These are phyloP conservation scores for Tarenaya hassleriana DNA, from an alignment of 345 rosid genomes.

Conservation along the genomic window DNA sequence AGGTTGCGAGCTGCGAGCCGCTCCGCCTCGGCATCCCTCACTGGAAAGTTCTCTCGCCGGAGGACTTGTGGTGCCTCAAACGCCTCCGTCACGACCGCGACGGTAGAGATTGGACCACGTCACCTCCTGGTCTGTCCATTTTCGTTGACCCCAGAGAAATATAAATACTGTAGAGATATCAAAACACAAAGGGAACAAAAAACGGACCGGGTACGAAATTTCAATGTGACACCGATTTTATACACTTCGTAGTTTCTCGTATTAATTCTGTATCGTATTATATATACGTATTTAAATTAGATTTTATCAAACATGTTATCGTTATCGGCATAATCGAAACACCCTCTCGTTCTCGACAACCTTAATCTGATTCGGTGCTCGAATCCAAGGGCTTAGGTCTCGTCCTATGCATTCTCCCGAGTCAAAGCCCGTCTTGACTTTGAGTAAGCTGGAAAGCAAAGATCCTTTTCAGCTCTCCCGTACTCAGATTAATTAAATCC, in stretches of 20 bases:
- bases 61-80: constrained; percentile 88
- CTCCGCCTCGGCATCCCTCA: constrained; percentile 66
- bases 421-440: too few relatives aligned
- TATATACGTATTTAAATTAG: too few relatives aligned
- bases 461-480: too few relatives aligned
- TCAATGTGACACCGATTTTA: constrained; percentile 12
- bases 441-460: too few relatives aligned
- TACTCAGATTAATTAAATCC: too few relatives aligned
- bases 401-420: too few relatives aligned
- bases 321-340: too few relatives aligned
- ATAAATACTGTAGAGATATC: constrained; percentile 21
- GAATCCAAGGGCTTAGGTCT: too few relatives aligned
- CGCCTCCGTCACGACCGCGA: constrained; percentile 70
- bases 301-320: not conserved
- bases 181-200: constrained; percentile 5
- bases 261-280: too few relatives aligned
- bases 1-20: constrained; percentile 67
- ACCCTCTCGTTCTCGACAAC: too few relatives aligned
- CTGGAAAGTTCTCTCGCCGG: constrained; percentile 75
- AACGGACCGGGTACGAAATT: not conserved
- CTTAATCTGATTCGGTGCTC: too few relatives aligned
- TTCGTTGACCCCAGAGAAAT: constrained; percentile 97
- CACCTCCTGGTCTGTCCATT: constrained; percentile 69
- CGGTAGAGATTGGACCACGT: constrained; percentile 86
- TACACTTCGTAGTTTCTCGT: constrained; percentile 4